Evolutionary conservation across 2,329 filamentous ascomycete genomes (phyloP).

Genomic region (Phyllosticta citriasiana): DNA sequence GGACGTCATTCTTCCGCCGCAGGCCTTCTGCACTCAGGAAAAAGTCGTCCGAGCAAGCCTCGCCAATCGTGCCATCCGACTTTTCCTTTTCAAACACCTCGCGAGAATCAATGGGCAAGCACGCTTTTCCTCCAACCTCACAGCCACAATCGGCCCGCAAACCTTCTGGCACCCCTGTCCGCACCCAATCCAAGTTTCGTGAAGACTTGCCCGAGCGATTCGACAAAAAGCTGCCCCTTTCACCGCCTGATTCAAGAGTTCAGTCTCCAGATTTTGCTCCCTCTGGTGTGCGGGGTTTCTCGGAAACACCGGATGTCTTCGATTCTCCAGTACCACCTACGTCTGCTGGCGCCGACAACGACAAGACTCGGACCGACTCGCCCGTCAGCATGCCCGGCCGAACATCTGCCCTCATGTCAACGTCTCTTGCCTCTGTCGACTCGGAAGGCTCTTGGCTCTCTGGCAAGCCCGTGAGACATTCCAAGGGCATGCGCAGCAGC

Average conservation of each 20-base stretch:
- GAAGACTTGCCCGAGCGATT: slow-evolving; percentile 71
- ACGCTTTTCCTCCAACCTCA: slow-evolving; percentile 40
- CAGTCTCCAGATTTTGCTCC: slow-evolving; percentile 62
- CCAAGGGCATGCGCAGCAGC: slow-evolving; percentile 37
- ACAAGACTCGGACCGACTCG: slow-evolving; percentile 30
- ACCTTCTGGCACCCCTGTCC: slow-evolving; percentile 53
- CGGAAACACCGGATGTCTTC: slow-evolving; percentile 13
- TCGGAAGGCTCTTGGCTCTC: slow-evolving; percentile 96
- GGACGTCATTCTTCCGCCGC: slow-evolving; percentile 19
- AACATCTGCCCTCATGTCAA: slow-evolving; percentile 45
- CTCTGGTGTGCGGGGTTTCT: slow-evolving; percentile 22
- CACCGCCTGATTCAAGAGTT: slow-evolving; percentile 73
- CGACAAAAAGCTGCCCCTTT: slow-evolving; percentile 50
- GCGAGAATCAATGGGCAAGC: slow-evolving; percentile 67
- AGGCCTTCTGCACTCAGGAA: slow-evolving; percentile 63
- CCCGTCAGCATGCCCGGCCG: slow-evolving; percentile 26
- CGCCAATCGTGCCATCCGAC: slow-evolving; percentile 53
- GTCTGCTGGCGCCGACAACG: background rate
- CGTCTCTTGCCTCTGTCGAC: slow-evolving; percentile 87
- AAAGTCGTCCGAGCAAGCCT: slow-evolving; percentile 38
- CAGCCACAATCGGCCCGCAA: slow-evolving; percentile 32
- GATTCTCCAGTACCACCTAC: background rate
- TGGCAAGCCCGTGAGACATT: slow-evolving; percentile 49
- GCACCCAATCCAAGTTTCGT: slow-evolving; percentile 81
- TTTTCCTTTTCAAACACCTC: slow-evolving; percentile 73